Percentiles rank a stretch among this genome's conserved stretches.
Conservation (phyloP, 2,329 filamentous ascomycete species). For the Alternaria alternata region DNA sequence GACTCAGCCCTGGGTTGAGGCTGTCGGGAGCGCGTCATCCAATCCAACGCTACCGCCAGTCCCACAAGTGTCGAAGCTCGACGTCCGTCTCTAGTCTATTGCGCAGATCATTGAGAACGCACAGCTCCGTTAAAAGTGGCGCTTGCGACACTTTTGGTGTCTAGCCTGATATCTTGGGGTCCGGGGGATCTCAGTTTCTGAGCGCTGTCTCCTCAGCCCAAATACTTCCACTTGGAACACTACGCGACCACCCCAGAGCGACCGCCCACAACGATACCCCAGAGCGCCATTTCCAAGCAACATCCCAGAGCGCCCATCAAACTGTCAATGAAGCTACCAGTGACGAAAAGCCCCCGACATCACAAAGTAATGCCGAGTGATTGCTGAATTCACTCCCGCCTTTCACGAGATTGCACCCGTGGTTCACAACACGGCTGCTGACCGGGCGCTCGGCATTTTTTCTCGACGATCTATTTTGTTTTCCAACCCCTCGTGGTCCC, state of each 20-base stretch:
- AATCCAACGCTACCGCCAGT: constrained; percentile 7
- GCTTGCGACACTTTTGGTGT: constrained; percentile 8
- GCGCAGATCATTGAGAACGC: constrained; percentile 13
- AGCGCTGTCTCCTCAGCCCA: constrained; percentile 3
- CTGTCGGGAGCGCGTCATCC: constrained; percentile 5
- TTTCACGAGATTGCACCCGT: constrained; percentile 2
- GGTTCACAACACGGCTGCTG: constrained; percentile 7
- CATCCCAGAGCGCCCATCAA: constrained; percentile 12
- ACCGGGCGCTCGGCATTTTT: constrained; percentile 10
- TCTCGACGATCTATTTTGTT: constrained; percentile 3
- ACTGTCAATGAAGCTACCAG: constrained; percentile 3
- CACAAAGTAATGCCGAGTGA: constrained; percentile 14
- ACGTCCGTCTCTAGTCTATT: constrained; percentile 2
- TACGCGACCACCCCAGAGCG: constrained; percentile 6
- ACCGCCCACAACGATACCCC: constrained; percentile 10
- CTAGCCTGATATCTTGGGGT: constrained; percentile 6
- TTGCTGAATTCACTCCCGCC: constrained; percentile 5
- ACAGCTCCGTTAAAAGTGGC: constrained; percentile 8
- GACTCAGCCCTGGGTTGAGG: constrained; percentile 5
- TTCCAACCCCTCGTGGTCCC: neutral
- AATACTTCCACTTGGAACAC: constrained; percentile 6
- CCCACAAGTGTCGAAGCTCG: constrained; percentile 11
- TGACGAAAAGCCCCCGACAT: constrained; percentile 3
- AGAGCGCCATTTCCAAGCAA: constrained; percentile 13
- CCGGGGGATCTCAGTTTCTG: constrained; percentile 6